These are phyloP conservation scores for Geotrichum europaeum DNA, from an alignment of 1,139 yeast species.

Conservation along the genomic window DNA sequence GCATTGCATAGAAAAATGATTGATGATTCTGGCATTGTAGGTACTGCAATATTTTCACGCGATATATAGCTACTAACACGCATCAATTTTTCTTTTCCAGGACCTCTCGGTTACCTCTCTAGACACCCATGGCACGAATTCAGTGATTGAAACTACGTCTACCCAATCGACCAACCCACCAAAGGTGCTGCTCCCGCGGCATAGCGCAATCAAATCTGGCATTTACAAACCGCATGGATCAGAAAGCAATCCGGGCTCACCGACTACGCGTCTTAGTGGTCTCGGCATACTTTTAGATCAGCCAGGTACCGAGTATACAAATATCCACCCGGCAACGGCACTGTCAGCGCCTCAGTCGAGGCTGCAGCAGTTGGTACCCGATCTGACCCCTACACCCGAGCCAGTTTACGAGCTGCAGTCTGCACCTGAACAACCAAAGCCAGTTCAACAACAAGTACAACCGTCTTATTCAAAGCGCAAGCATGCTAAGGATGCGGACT, in stretches of 20 bases:
- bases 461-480: neutral
- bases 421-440: neutral
- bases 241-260: neutral
- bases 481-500: neutral
- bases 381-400: neutral
- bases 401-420: neutral
- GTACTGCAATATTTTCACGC: neutral
- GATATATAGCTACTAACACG: neutral
- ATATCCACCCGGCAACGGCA: neutral
- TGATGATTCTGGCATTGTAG: neutral
- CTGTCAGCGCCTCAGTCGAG: neutral
- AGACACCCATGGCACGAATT: neutral
- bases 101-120: neutral
- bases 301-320: neutral
- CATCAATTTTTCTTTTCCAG: neutral
- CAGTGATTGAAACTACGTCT: neutral
- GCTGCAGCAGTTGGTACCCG: neutral
- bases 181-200: neutral
- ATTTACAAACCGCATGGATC: neutral
- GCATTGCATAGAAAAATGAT: neutral
- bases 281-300: neutral
- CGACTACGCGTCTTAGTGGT: neutral
- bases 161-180: neutral
- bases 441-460: neutral
- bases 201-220: neutral